phyloP scores from a whole-genome alignment of 2,329 filamentous ascomycete species.

The Trichoderma aggressivum region DNA sequence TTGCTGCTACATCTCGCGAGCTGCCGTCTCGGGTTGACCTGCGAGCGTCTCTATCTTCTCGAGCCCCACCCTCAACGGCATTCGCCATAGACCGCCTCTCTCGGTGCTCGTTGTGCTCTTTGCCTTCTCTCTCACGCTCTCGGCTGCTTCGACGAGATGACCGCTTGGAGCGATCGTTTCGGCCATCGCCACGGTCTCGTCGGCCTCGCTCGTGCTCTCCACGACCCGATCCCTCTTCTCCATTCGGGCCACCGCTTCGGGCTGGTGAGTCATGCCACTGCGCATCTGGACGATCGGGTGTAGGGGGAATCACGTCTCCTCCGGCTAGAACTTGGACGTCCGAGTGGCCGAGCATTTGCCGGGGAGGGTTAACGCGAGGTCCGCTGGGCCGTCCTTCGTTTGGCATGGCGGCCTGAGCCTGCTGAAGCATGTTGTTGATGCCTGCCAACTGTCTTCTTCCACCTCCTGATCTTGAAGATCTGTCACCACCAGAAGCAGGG shows the following conservation, averaged over 20 bases:
- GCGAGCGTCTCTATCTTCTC: slow-evolving; percentile 36
- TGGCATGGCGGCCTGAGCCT: slow-evolving; percentile 45
- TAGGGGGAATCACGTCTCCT: slow-evolving; percentile 47
- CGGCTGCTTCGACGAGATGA: slow-evolving; percentile 48
- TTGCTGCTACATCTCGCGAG: slow-evolving; percentile 31
- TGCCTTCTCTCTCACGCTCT: slow-evolving; percentile 48
- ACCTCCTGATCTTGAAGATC: slow-evolving; percentile 34
- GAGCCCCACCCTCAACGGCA: slow-evolving; percentile 27
- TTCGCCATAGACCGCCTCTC: slow-evolving; percentile 39
- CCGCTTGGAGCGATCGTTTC: slow-evolving; percentile 40
- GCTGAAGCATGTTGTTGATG: slow-evolving; percentile 57
- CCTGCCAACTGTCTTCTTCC: slow-evolving; percentile 54
- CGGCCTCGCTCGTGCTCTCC: slow-evolving; percentile 43
- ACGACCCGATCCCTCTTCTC: slow-evolving; percentile 30
- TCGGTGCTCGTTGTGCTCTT: slow-evolving; percentile 44
- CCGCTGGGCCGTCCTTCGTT: slow-evolving; percentile 37
- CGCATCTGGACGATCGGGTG: slow-evolving; percentile 48
- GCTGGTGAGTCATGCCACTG: slow-evolving; percentile 37
- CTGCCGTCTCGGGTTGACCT: slow-evolving; percentile 29
- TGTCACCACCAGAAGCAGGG: slow-evolving; percentile 37
- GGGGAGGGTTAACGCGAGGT: slow-evolving; percentile 33
- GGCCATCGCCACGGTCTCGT: slow-evolving; percentile 42
- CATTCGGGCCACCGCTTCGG: slow-evolving; percentile 27
- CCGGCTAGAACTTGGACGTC: slow-evolving; percentile 56
- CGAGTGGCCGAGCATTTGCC: slow-evolving; percentile 48